These are phyloP conservation scores for Filobasidium wieringae DNA, from an alignment of 768 basidiomycete genomes.

Conservation along the genomic window DNA sequence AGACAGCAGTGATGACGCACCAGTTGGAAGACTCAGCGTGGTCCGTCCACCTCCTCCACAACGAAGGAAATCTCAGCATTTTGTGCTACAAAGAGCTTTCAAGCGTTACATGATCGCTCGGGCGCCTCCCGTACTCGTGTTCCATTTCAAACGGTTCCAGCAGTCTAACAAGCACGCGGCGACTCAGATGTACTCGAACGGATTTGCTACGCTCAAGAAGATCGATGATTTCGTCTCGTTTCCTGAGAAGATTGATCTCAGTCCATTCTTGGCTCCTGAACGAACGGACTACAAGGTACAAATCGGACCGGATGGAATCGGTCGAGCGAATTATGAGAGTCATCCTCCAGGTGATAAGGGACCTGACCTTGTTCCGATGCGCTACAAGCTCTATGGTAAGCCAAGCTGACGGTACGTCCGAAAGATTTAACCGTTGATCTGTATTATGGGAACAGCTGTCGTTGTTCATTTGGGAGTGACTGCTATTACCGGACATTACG, in stretches of 20 bases:
- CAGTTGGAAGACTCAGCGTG: slow-evolving; percentile 1
- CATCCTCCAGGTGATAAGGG: slow-evolving; percentile 31
- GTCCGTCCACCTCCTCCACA: slow-evolving; percentile 20
- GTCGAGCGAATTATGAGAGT: slow-evolving; percentile 30
- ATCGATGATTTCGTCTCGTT: slow-evolving; percentile 84
- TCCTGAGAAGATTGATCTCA: slow-evolving; percentile 72
- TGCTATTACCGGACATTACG: slow-evolving; percentile 74
- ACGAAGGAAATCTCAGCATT: slow-evolving; percentile 45
- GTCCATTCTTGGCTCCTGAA: slow-evolving; percentile 72
- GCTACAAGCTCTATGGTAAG: slow-evolving; percentile 33
- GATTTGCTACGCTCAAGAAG: slow-evolving; percentile 40
- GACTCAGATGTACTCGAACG: slow-evolving; percentile 11
- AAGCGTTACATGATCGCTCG: slow-evolving; percentile 83
- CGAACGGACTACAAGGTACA: slow-evolving; percentile 32
- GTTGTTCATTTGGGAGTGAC: slow-evolving; percentile 36
- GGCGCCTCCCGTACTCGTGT: slow-evolving; percentile 69
- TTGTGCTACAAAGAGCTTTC: slow-evolving; percentile 69
- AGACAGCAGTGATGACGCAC: slow-evolving; percentile 7
- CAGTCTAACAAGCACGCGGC: slow-evolving; percentile 50
- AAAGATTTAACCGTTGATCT: neutral
- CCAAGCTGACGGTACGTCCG: neutral
- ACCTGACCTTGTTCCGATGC: slow-evolving; percentile 26
- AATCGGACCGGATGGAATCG: slow-evolving; percentile 21
- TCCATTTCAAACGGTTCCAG: slow-evolving; percentile 91
- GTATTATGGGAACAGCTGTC: slow-evolving; percentile 20